Evolutionary conservation across 2,329 filamentous ascomycete species (phyloP).

Genomic region (Teratosphaeria zuluensis): DNA sequence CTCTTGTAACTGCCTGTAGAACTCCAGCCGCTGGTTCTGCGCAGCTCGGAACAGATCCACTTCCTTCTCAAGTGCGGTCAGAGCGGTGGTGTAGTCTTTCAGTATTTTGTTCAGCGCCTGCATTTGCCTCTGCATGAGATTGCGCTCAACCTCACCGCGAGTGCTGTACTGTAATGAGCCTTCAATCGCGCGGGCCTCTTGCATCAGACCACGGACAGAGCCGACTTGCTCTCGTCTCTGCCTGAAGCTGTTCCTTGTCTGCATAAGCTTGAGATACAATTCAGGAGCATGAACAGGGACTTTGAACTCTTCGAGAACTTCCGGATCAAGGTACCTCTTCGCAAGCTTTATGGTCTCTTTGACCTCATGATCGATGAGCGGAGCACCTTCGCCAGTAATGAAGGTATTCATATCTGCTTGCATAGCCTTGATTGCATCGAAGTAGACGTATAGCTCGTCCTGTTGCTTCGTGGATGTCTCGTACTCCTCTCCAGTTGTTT

Average conservation of each 20-base stretch:
- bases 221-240: constrained; percentile 44
- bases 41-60: constrained; percentile 63
- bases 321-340: constrained; percentile 33
- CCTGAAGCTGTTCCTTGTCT: constrained; percentile 35
- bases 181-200: constrained; percentile 57
- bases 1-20: constrained; percentile 79
- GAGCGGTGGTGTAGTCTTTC: constrained; percentile 42
- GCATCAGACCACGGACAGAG: constrained; percentile 62
- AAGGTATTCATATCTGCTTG: constrained; percentile 70
- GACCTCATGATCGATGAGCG: constrained; percentile 64
- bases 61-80: constrained; percentile 54
- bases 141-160: constrained; percentile 53
- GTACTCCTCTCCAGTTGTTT: constrained; percentile 82
- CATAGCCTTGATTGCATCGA: constrained; percentile 64
- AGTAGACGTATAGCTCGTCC: constrained; percentile 80
- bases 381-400: constrained; percentile 67
- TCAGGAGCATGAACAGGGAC: constrained; percentile 57
- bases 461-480: constrained; percentile 78
- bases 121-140: constrained; percentile 56
- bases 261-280: constrained; percentile 43
- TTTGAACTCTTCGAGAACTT: constrained; percentile 42
- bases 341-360: constrained; percentile 29
- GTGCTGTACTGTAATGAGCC: constrained; percentile 49
- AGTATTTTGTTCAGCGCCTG: constrained; percentile 46
- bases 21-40: constrained; percentile 81